These are phyloP conservation scores for Cladosporium phlei DNA, from an alignment of 2,329 filamentous ascomycete genomes.

Conservation along the genomic window DNA sequence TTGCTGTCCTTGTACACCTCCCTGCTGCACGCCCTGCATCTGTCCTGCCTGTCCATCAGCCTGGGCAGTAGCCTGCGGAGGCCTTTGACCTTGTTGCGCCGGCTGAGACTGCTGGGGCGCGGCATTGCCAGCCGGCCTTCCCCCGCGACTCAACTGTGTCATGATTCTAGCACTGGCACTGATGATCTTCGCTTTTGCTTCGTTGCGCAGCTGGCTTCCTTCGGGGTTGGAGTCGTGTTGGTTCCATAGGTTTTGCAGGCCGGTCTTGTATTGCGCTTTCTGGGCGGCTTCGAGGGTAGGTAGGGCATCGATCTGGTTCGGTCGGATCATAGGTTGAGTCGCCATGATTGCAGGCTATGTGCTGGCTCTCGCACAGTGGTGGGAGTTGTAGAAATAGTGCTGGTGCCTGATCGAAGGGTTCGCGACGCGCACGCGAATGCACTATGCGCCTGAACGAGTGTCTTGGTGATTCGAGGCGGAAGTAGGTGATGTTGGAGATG, in stretches of 20 bases:
- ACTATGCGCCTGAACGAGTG: no score
- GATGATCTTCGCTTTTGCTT: constrained; percentile 50
- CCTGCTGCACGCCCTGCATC: constrained; percentile 7
- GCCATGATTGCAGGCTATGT: background rate
- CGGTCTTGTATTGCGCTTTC: constrained; percentile 52
- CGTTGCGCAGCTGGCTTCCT: constrained; percentile 45
- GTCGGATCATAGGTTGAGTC: constrained; percentile 37
- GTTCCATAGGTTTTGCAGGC: constrained; percentile 53
- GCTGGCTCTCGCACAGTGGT: no score
- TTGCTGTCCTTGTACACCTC: constrained; percentile 6
- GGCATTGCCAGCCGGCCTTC: constrained; percentile 20
- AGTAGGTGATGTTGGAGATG: no score
- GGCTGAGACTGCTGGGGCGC: constrained; percentile 20
- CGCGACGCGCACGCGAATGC: no score
- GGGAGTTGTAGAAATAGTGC: no score
- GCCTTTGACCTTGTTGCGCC: constrained; percentile 18
- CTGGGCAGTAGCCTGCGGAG: constrained; percentile 16
- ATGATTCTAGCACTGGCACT: constrained; percentile 43
- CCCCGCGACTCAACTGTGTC: constrained; percentile 27
- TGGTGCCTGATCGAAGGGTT: no score
- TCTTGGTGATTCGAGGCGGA: no score
- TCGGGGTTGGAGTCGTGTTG: constrained; percentile 45
- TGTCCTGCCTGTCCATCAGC: background rate
- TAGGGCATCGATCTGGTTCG: constrained; percentile 50
- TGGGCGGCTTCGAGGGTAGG: constrained; percentile 50